Evolutionary conservation across 495 filamentous ascomycete species (phyloP).

Genomic region (Hyaloscypha variabilis): DNA sequence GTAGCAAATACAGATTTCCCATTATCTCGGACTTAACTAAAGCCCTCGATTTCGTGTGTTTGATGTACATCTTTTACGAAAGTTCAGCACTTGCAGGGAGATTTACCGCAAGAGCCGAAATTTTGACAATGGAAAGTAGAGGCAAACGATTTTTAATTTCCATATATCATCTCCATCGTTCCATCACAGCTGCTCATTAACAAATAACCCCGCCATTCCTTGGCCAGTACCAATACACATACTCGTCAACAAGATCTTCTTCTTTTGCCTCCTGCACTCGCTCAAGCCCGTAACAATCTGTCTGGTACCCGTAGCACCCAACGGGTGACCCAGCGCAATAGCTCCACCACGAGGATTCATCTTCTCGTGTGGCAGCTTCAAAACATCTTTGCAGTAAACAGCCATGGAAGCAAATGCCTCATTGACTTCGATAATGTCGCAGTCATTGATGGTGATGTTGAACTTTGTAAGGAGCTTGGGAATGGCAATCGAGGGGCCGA

Average conservation of each 20-base stretch:
- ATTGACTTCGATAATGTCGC: constrained; percentile 92
- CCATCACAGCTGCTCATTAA: constrained; percentile 65
- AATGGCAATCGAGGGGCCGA: constrained; percentile 90
- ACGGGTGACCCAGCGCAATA: constrained; percentile 76
- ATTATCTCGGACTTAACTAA: too few relatives aligned
- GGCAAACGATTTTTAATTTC: too few relatives aligned
- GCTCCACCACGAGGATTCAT: constrained; percentile 88
- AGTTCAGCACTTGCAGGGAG: too few relatives aligned
- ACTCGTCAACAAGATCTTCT: constrained; percentile 81
- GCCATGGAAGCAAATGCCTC: constrained; percentile 98
- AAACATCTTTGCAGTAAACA: constrained; percentile 81
- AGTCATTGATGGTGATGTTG: constrained; percentile 76
- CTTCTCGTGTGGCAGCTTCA: constrained; percentile 80
- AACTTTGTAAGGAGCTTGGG: constrained; percentile 88
- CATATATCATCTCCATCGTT: too few relatives aligned
- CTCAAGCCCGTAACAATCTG: constrained; percentile 86
- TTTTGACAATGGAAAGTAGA: too few relatives aligned
- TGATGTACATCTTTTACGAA: too few relatives aligned
- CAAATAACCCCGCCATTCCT: constrained; percentile 86
- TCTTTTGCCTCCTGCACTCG: constrained; percentile 75
- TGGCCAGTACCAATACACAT: constrained; percentile 84
- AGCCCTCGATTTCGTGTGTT: too few relatives aligned
- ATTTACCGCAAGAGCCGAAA: too few relatives aligned
- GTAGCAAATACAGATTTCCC: too few relatives aligned
- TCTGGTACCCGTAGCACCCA: constrained; percentile 78